These are phyloP conservation scores for Acacia melanoxylon DNA, from an alignment of 306 rosid species.

Conservation along the genomic window DNA sequence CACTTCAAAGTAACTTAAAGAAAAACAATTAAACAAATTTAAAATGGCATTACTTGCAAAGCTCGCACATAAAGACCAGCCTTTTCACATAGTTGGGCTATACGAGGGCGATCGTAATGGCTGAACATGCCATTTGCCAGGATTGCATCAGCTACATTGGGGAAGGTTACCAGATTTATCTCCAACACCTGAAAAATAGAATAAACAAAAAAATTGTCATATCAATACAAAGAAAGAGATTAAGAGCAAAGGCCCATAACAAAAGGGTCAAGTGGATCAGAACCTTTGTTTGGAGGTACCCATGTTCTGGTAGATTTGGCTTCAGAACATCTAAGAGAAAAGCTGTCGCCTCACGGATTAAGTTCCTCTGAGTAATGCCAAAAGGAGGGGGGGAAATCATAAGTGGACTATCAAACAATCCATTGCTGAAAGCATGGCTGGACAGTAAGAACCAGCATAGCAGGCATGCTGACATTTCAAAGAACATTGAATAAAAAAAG, in stretches of 20 bases:
- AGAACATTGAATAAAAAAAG: background rate
- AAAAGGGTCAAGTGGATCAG: slow-evolving; percentile 14
- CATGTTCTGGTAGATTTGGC: slow-evolving; percentile 96
- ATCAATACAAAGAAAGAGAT: slow-evolving; percentile 21
- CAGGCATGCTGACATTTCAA: slow-evolving; percentile 18
- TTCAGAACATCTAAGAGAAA: slow-evolving; percentile 93
- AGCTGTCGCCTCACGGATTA: slow-evolving; percentile 99
- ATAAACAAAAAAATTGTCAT: slow-evolving; percentile 31
- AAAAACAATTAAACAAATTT: background rate
- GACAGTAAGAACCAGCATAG: background rate
- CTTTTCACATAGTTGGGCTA: slow-evolving; percentile 96
- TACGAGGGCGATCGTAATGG: slow-evolving; percentile 96
- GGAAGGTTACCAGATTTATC: slow-evolving; percentile 94
- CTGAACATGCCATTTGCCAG: slow-evolving; percentile 99
- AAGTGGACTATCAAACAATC: slow-evolving; percentile 29
- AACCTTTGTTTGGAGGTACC: slow-evolving; percentile 92
- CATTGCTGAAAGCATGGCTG: slow-evolving; percentile 11
- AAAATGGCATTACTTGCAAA: slow-evolving; percentile 68
- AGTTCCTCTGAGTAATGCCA: slow-evolving; percentile 67
- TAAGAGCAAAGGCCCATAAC: slow-evolving; percentile 15
- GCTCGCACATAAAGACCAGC: slow-evolving; percentile 97
- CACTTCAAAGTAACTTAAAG: slow-evolving; percentile 8
- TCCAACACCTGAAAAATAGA: slow-evolving; percentile 74
- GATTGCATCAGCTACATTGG: slow-evolving; percentile 98
- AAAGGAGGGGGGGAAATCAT: background rate